phyloP scores from a whole-genome alignment of 768 basidiomycete species.

The Guyanaporus albipodus region DNA sequence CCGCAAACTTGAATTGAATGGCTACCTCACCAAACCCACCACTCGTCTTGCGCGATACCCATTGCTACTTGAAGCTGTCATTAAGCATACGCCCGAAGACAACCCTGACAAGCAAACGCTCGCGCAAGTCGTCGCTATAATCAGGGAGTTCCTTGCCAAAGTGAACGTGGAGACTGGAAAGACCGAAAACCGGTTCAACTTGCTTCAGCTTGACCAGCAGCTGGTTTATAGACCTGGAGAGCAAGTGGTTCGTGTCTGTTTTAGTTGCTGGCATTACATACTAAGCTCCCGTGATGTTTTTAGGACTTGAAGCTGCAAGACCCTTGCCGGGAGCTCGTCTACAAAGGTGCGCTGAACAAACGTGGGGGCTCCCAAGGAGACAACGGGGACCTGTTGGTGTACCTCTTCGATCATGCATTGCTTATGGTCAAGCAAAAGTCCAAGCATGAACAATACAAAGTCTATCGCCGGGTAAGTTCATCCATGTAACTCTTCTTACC shows the following conservation, averaged over 20 bases:
- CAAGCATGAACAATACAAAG: slow-evolving; percentile 88
- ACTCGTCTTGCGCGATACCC: slow-evolving; percentile 97
- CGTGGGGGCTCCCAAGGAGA: slow-evolving; percentile 67
- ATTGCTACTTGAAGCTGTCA: slow-evolving; percentile 83
- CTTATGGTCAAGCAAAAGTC: slow-evolving; percentile 94
- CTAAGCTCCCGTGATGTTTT: slow-evolving; percentile 1
- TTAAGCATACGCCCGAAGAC: slow-evolving; percentile 89
- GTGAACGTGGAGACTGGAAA: slow-evolving; percentile 95
- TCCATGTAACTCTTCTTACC: not conserved
- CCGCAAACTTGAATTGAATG: slow-evolving; percentile 94
- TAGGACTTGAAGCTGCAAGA: slow-evolving; percentile 85
- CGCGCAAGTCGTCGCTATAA: slow-evolving; percentile 68
- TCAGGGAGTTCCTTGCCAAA: slow-evolving; percentile 78
- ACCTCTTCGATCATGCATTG: slow-evolving; percentile 95
- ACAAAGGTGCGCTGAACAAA: slow-evolving; percentile 87
- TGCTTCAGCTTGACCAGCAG: slow-evolving; percentile 90
- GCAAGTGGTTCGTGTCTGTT: slow-evolving; percentile 61
- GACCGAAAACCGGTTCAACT: slow-evolving; percentile 94
- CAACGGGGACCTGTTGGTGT: slow-evolving; percentile 88
- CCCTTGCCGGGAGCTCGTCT: slow-evolving; percentile 85
- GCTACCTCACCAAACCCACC: slow-evolving; percentile 96
- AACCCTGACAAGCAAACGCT: slow-evolving; percentile 79
- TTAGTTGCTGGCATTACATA: not conserved
- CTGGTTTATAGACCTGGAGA: slow-evolving; percentile 87
- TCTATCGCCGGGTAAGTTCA: slow-evolving; percentile 80